Base-by-base conservation (phyloP, 2,329 filamentous ascomycete genomes). In the Fusarium sulawesiense region DNA sequence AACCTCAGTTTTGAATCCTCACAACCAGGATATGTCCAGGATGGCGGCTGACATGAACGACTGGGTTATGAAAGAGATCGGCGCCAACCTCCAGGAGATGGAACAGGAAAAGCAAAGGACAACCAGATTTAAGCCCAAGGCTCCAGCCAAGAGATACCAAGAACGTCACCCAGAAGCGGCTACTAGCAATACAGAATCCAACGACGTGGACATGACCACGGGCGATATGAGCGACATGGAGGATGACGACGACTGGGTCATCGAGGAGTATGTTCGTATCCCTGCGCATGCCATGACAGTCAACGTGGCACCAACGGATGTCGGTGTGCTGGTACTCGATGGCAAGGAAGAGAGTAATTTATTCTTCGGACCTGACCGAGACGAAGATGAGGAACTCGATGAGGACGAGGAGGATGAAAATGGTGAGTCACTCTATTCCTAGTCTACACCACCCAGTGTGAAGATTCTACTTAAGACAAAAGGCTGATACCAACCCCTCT, bases 371-470 rank as follows among this genome's bases (percentile, higher is more conserved):
- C 82, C 86, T 10, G 86, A 87, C 40, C 84, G 85, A 41, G 86
- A 86, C n/a, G 88, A 90, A 6, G 89, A 88, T 41, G 88, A 90
- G n/a, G 83, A 89, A 41, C 78, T 83, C 73, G 79, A 79, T 1
- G 85, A 88, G 41, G 88, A 89, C 45, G 88, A 90, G 7, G 88
- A 91, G 54, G 88, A 91, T 57, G 88, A 91, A 74, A 91, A 91
- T 68, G 88, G 88, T 89, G 80, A 58, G 81, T 72, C 20, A 25
- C 49, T 27, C 11, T 14, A 16, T 37, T 56, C 8, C 16, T 25
- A 16, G 46, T 40, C 42, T 34, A 46, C 40, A 30, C 60, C 46
- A 55, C 34, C 63, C 27, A 60, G 42, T 46, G 30, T 50, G 49
- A 56, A 46, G 27, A 49, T 47, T 47, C 18, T 20, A 57, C 37